phyloP scores from a whole-genome alignment of 169 alveolate genomes.

The Eimeria praecox region DNA sequence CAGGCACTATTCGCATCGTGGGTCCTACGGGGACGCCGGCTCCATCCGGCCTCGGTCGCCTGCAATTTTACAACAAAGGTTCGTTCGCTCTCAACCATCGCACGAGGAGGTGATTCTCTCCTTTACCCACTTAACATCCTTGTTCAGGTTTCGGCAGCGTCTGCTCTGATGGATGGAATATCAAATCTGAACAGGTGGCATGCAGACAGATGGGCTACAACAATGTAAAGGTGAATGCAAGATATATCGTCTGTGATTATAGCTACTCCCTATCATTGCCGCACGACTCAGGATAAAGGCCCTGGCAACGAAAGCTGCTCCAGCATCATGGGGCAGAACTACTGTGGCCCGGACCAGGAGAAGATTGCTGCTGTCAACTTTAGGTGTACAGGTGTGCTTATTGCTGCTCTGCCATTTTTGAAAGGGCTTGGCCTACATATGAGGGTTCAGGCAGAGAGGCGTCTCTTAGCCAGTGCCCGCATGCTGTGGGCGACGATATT shows the following conservation, averaged over 20 bases:
- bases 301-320: slow-evolving; percentile 83
- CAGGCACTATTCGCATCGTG: slow-evolving; percentile 90
- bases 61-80: slow-evolving; percentile 78
- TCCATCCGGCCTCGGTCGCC: slow-evolving; percentile 88
- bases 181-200: slow-evolving; percentile 90
- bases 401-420: too few relatives aligned
- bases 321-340: slow-evolving; percentile 84
- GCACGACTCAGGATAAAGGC: slow-evolving; percentile 40
- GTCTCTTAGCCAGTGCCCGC: slow-evolving; percentile 74
- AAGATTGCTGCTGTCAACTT: slow-evolving; percentile 85
- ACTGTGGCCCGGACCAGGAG: slow-evolving; percentile 84
- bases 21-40: slow-evolving; percentile 87
- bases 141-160: slow-evolving; percentile 84
- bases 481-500: slow-evolving; percentile 83
- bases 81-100: background rate
- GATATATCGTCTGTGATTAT: background rate
- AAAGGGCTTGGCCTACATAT: background rate
- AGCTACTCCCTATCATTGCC: background rate
- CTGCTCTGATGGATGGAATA: slow-evolving; percentile 91
- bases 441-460: slow-evolving; percentile 70
- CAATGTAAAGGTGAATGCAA: slow-evolving; percentile 73
- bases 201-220: slow-evolving; percentile 92
- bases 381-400: slow-evolving; percentile 83
- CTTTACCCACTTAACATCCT: background rate
- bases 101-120: background rate